Conservation (phyloP, 164 flowering plant genomes). For the Nymphaea colorata region DNA sequence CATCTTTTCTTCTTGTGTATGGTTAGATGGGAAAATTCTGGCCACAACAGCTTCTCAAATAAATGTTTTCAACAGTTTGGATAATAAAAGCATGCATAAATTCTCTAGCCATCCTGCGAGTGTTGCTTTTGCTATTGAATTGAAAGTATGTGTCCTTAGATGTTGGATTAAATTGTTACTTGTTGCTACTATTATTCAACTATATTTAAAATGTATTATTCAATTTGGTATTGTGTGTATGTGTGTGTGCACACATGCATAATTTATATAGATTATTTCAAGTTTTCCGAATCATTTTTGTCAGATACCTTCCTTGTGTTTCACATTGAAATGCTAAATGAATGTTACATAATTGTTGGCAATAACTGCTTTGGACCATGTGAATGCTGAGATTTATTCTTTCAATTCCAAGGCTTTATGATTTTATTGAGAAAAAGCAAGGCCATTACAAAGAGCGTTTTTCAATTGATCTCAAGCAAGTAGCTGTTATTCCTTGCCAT, state of each 20-base stretch:
- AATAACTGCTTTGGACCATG: conserved; percentile 81
- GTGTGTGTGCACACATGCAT: too few species aligned
- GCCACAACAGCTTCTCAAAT: conserved; percentile 78
- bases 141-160: too few species aligned
- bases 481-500: conserved; percentile 1
- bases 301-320: too few species aligned
- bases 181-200: background rate
- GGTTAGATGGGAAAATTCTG: conserved; percentile 61
- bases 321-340: background rate
- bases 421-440: conserved; percentile 25
- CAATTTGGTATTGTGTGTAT: too few species aligned
- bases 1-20: too few species aligned
- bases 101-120: conserved; percentile 96
- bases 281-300: too few species aligned
- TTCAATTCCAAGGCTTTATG: conserved; percentile 53
- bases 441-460: conserved; percentile 8
- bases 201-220: too few species aligned
- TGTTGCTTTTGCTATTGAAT: conserved; percentile 1
- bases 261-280: too few species aligned
- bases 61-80: conserved; percentile 52
- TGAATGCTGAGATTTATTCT: conserved; percentile 79
- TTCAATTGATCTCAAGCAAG: conserved; percentile 12
- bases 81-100: conserved; percentile 75
- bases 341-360: conserved; percentile 4
- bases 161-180: too few species aligned